Conservation (phyloP, 164 flowering plant genomes). For the Vitis riparia region DNA sequence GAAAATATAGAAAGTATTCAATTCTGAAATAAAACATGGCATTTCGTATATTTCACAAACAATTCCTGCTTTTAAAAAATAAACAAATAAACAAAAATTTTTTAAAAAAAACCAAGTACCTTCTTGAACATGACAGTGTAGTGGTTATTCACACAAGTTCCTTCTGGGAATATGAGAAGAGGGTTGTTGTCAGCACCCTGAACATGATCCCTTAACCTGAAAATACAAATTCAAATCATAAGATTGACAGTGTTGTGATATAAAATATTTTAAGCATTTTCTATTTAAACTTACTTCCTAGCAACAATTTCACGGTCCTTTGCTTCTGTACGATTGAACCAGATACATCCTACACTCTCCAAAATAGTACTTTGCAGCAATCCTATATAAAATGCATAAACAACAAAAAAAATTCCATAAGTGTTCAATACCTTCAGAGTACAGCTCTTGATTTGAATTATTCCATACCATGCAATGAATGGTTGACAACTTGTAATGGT, state of each 20-base stretch:
- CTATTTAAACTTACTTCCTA: slow-evolving; percentile 54
- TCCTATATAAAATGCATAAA: slow-evolving; percentile 38
- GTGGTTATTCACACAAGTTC: slow-evolving; percentile 97
- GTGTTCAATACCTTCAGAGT: not conserved
- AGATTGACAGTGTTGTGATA: not conserved
- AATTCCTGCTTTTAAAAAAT: too few species aligned
- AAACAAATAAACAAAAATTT: too few species aligned
- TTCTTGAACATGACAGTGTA: slow-evolving; percentile 97
- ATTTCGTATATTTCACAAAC: too few species aligned
- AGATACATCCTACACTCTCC: slow-evolving; percentile 95
- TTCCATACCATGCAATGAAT: not conserved
- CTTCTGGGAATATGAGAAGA: slow-evolving; percentile 98
- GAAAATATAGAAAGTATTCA: too few species aligned
- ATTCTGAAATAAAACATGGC: too few species aligned
- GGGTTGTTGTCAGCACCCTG: slow-evolving; percentile 84
- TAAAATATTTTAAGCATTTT: not conserved
- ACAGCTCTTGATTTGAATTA: not conserved
- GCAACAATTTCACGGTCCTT: slow-evolving; percentile 95
- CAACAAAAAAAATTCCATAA: not conserved
- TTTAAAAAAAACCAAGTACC: slow-evolving; percentile 37
- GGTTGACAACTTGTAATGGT: not conserved
- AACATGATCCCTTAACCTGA: slow-evolving; percentile 88
- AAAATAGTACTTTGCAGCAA: slow-evolving; percentile 84
- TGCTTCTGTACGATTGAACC: slow-evolving; percentile 94
- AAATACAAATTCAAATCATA: slow-evolving; percentile 9